Evolutionary conservation across 768 basidiomycete species (phyloP).

Genomic region (Termitomyces sp.): DNA sequence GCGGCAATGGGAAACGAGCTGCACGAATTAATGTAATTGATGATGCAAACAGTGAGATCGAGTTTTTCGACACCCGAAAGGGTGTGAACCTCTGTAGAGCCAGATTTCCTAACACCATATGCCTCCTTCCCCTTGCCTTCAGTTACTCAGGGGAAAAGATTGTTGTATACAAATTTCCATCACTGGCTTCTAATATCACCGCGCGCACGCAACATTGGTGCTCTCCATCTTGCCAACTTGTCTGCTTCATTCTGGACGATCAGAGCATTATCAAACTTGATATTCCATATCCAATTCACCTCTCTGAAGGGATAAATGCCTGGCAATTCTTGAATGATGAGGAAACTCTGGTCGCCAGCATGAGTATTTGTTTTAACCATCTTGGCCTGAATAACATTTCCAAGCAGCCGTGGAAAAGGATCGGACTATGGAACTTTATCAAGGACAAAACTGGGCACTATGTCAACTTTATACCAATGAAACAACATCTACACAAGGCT

Average conservation of each 20-base stretch:
- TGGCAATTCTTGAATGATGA: conserved; percentile 1
- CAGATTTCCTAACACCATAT: background rate
- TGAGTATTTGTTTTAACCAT: background rate
- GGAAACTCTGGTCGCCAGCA: background rate
- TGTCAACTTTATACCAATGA: background rate
- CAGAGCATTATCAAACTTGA: background rate
- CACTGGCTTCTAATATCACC: background rate
- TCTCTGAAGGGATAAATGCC: background rate
- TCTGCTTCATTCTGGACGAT: conserved; percentile 1
- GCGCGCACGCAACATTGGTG: background rate
- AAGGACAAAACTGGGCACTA: background rate
- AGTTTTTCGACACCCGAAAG: background rate
- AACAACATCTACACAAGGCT: background rate
- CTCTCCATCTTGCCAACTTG: background rate
- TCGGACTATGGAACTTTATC: conserved; percentile 1
- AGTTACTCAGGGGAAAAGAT: conserved; percentile 5
- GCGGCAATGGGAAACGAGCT: conserved; percentile 1
- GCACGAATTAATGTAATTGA: background rate
- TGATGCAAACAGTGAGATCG: background rate
- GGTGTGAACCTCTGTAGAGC: background rate
- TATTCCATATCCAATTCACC: background rate
- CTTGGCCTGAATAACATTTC: too few species aligned
- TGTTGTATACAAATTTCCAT: background rate
- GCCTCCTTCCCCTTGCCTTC: background rate
- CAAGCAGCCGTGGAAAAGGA: background rate